Percentiles rank a stretch among this genome's conserved stretches.
phyloP scores from a whole-genome alignment of 2,329 filamentous ascomycete genomes.

The Colletotrichum euphorbiae region DNA sequence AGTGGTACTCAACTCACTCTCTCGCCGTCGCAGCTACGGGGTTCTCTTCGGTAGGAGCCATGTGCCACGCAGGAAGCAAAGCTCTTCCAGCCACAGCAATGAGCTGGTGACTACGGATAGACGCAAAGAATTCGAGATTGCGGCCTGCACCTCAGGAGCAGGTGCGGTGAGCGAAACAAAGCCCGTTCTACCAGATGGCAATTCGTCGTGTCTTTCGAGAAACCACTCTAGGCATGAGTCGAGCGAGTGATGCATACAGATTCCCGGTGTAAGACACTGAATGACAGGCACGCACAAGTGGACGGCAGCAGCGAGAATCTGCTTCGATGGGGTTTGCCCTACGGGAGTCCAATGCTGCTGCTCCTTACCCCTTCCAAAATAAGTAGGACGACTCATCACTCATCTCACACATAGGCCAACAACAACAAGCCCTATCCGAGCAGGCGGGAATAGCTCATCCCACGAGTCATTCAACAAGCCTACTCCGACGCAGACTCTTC shows the following conservation, averaged over 20 bases:
- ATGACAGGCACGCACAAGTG: too few species aligned
- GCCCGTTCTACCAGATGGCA: neutral
- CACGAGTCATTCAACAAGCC: slow-evolving; percentile 21
- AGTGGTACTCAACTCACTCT: too few species aligned
- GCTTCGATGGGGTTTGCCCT: slow-evolving; percentile 21
- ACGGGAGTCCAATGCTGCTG: neutral
- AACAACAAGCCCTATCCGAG: neutral
- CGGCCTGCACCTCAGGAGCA: too few species aligned
- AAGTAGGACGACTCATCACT: neutral
- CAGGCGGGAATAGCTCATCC: neutral
- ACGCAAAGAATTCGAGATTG: too few species aligned
- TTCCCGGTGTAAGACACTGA: neutral
- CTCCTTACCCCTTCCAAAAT: neutral
- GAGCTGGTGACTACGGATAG: slow-evolving; percentile 1
- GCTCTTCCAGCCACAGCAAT: slow-evolving; percentile 5
- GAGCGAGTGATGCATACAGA: neutral
- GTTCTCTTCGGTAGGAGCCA: too few species aligned
- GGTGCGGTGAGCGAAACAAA: slow-evolving; percentile 30
- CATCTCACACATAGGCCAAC: neutral
- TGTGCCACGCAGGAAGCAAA: too few species aligned
- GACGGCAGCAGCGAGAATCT: neutral
- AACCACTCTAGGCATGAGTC: slow-evolving; percentile 1
- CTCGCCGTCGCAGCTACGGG: too few species aligned
- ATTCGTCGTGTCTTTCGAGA: too few species aligned
- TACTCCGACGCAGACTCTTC: too few species aligned